Evolutionary conservation across 106 monocot genomes (phyloP).

Genomic region (Apostasia ramifera): DNA sequence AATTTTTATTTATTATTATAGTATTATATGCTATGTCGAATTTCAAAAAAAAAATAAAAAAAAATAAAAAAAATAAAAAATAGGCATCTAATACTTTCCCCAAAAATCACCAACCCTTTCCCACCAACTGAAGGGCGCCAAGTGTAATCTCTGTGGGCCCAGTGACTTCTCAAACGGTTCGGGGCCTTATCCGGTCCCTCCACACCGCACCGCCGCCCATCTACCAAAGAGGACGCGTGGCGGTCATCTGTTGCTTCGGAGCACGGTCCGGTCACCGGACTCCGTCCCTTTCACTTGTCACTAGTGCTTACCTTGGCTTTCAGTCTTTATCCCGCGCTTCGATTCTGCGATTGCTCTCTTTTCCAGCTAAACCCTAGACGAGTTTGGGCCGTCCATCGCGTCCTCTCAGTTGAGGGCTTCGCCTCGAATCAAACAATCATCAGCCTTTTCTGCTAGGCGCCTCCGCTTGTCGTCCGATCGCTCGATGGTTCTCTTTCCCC

Average conservation of each 20-base stretch:
- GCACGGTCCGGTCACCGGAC: not conserved
- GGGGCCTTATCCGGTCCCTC: not conserved
- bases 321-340: not conserved
- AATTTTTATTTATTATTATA: too few species aligned
- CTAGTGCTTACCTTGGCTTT: constrained; percentile 15
- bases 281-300: not conserved
- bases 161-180: too few species aligned
- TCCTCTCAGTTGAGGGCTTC: not conserved
- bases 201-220: not conserved
- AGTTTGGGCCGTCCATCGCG: not conserved
- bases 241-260: constrained; percentile 11
- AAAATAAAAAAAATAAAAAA: too few species aligned
- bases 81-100: too few species aligned
- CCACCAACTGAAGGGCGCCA: too few species aligned
- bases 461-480: not conserved
- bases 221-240: constrained; percentile 3
- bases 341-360: not conserved
- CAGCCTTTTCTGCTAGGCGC: too few species aligned
- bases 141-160: too few species aligned
- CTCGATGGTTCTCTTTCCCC: not conserved
- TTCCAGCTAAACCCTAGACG: not conserved
- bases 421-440: not conserved
- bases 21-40: too few species aligned
- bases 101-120: too few species aligned
- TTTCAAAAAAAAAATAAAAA: too few species aligned